Evolutionary conservation across 163 green algal species (phyloP).

Genomic region (Scenedesmus sp.): DNA sequence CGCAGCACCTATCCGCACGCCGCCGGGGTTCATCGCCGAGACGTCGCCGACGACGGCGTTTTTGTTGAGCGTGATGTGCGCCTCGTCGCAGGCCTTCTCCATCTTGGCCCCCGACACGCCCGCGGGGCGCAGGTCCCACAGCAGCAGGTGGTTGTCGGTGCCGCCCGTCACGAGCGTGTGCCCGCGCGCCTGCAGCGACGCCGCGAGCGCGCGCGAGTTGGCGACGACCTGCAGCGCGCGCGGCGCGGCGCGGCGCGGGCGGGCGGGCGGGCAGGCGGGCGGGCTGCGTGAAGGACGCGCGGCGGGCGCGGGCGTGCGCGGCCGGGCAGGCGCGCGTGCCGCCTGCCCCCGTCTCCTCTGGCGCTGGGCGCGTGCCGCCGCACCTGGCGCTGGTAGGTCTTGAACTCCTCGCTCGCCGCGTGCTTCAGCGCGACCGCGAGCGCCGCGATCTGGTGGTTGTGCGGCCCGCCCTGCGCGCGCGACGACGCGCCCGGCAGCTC

Average conservation of each 20-base stretch:
- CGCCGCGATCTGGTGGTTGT: conserved; percentile 97
- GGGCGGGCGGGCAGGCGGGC: too few species aligned
- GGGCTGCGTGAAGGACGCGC: too few species aligned
- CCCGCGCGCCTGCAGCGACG: conserved; percentile 76
- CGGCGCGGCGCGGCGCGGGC: too few species aligned
- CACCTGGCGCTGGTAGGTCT: conserved; percentile 88
- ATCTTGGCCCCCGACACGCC: conserved; percentile 87
- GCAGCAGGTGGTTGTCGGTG: conserved; percentile 98
- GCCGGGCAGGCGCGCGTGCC: too few species aligned
- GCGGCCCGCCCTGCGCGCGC: conserved; percentile 87
- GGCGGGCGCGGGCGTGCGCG: too few species aligned
- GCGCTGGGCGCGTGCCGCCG: background rate
- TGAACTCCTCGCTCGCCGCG: conserved; percentile 83
- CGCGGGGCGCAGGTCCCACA: conserved; percentile 95
- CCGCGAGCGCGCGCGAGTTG: conserved; percentile 87
- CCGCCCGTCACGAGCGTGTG: conserved; percentile 97
- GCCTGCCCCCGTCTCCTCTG: background rate
- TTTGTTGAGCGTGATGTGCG: conserved; percentile 99
- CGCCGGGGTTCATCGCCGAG: conserved; percentile 90
- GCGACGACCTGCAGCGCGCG: conserved; percentile 65
- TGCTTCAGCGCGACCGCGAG: conserved; percentile 94
- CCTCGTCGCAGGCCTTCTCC: conserved; percentile 94
- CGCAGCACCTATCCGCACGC: conserved; percentile 95
- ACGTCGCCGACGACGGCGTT: conserved; percentile 98
- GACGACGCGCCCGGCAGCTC: conserved; percentile 39